Evolutionary conservation across 1,284 basidiomycete genomes (phyloP).

Genomic region (Hypsizygus ulmarius): DNA sequence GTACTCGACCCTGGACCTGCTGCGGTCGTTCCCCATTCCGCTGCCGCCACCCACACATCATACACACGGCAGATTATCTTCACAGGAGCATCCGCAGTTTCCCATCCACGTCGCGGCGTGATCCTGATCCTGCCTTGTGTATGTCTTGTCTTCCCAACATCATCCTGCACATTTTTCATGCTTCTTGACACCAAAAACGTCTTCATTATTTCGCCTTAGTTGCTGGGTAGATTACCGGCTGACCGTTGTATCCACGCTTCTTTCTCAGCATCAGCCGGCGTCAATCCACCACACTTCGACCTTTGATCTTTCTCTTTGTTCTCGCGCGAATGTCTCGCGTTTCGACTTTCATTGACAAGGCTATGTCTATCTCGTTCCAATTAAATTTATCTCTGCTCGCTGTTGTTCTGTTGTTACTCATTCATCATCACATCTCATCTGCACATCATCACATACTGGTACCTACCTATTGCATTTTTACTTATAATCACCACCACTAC

Average conservation of each 20-base stretch:
- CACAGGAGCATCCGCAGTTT: slow-evolving; percentile 13
- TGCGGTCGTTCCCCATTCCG: slow-evolving; percentile 34
- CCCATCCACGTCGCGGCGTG: slow-evolving; percentile 17
- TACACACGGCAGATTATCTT: slow-evolving; percentile 12
- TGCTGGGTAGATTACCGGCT: slow-evolving; percentile 13
- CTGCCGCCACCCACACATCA: slow-evolving; percentile 14
- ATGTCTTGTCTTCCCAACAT: neutral
- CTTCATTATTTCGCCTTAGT: slow-evolving; percentile 12
- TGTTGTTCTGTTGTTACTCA: neutral
- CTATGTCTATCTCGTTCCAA: too few species aligned
- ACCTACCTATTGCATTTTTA: too few species aligned
- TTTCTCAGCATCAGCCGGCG: slow-evolving; percentile 6
- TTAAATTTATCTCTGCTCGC: too few species aligned
- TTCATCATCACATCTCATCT: slow-evolving; percentile 9
- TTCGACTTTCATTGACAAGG: too few species aligned
- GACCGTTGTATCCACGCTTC: neutral
- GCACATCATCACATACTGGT: slow-evolving; percentile 8
- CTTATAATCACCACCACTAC: too few species aligned
- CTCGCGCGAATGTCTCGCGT: too few species aligned
- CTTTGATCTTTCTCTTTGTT: too few species aligned
- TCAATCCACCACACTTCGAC: neutral
- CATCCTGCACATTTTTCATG: neutral
- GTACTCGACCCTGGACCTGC: slow-evolving; percentile 31
- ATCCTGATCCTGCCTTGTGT: neutral
- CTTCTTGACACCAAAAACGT: slow-evolving; percentile 1